Base-by-base conservation (phyloP, 495 filamentous ascomycete genomes). In the Neurospora intermedia region DNA sequence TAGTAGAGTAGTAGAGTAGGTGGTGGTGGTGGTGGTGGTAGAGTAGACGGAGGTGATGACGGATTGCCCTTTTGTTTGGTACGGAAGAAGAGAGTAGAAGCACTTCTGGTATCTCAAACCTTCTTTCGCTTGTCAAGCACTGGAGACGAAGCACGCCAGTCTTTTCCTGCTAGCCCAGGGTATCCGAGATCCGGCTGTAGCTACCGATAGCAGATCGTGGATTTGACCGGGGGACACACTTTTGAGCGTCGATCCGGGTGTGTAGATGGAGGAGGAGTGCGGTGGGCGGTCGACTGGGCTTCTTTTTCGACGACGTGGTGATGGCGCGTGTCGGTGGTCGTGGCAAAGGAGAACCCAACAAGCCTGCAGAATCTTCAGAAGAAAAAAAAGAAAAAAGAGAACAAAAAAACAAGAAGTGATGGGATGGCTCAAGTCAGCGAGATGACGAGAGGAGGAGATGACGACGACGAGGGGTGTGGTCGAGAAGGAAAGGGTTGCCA, bases 71-170 rank as follows among this genome's bases (percentile, higher is more conserved):
- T 66, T 66, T 66, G 54, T 66, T 66, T 66, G 54, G 54, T 62
- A 62, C 54, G 54, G 54, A 66, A 66, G 54, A 66, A 66, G 71
- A 71, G 72, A 75, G 69, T 41, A 72, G 74, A 76, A 80, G 74
- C 76, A 78, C 75, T 75, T 66, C 73, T 77, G 76, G 75, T 79
- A 76, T 74, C 80, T 79, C 78, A 81, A 81, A 81, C 80, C 80
- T 81, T 66, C 54, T 66, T 66, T 79, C 77, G 76, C 77, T 74
- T 73, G 77, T 77, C 78, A 77, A 80, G 74, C 76, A 43, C 70
- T 71, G 73, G 73, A 76, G 13, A 62, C 54, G 31, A 62, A 31
- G 76, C 76, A 76, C 73, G 73, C 73, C 71, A 45, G 27, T 69
- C 69, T 71, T 75, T 74, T 69, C 46, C 62, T 59, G 48, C 54